Evolutionary conservation across 106 monocot genomes (phyloP).

Genomic region (Phalaenopsis aphrodite): DNA sequence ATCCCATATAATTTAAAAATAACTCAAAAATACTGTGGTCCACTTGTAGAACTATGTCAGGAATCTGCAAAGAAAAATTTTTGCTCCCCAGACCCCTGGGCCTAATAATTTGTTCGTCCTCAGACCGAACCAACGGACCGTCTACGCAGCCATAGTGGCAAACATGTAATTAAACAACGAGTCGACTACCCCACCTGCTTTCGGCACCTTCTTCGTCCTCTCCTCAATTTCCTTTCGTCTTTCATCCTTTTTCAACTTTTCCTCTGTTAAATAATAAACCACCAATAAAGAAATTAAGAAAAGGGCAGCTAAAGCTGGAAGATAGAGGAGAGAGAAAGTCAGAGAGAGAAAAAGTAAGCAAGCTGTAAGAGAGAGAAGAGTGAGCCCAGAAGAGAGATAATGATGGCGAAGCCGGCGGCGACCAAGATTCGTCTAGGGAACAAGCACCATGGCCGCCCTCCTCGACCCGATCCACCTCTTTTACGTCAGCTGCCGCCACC

Average conservation of each 20-base stretch:
- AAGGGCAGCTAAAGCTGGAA: not conserved
- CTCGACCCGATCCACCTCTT: slow-evolving; percentile 2
- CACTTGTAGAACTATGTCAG: too few species aligned
- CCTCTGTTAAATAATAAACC: not conserved
- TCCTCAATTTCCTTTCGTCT: not conserved
- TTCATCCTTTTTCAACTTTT: not conserved
- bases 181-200: not conserved
- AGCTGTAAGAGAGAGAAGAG: slow-evolving; percentile 8
- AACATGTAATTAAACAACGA: not conserved
- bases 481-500: slow-evolving; percentile 7
- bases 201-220: slow-evolving; percentile 2
- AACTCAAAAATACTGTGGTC: too few species aligned
- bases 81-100: too few species aligned
- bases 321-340: slow-evolving; percentile 11
- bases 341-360: not conserved
- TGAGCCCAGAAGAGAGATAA: slow-evolving; percentile 2
- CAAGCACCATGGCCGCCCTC: not conserved
- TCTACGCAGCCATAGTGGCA: not conserved
- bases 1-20: too few species aligned
- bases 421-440: slow-evolving; percentile 1
- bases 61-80: too few species aligned
- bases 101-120: not conserved
- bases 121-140: not conserved
- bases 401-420: slow-evolving; percentile 16
- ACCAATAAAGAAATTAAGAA: not conserved